Percentiles rank a stretch among this genome's conserved stretches.
phyloP scores from a whole-genome alignment of 805 yeast species.

The Priceomyces medius region DNA sequence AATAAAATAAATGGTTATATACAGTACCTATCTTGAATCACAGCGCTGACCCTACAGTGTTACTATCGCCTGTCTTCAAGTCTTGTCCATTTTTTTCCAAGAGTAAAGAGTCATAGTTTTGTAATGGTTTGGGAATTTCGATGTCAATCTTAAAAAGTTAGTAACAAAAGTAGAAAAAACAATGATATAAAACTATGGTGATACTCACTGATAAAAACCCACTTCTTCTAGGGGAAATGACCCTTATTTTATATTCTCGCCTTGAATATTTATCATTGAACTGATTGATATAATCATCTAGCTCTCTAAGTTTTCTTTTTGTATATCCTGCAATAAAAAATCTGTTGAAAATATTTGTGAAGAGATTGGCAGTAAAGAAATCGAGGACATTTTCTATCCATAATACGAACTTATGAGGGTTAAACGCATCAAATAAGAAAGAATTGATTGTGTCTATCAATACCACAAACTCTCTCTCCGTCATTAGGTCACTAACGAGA shows the following conservation, averaged over 20 bases:
- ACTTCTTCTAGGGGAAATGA: constrained; percentile 52
- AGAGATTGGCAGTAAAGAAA: constrained; percentile 37
- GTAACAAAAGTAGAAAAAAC: constrained; percentile 5
- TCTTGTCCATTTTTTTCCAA: too few relatives aligned
- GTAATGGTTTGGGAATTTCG: constrained; percentile 41
- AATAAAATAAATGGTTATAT: background rate
- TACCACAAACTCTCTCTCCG: constrained; percentile 34
- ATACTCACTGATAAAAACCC: constrained; percentile 53
- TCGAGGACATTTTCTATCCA: constrained; percentile 42
- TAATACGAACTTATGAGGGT: constrained; percentile 26
- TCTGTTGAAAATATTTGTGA: constrained; percentile 19
- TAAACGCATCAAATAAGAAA: constrained; percentile 38
- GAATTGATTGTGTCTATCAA: constrained; percentile 48
- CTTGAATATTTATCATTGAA: constrained; percentile 17
- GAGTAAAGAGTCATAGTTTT: too few relatives aligned
- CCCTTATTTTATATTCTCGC: constrained; percentile 22
- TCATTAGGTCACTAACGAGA: constrained; percentile 25
- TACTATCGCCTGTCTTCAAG: too few relatives aligned
- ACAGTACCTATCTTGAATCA: background rate
- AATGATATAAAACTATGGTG: background rate
- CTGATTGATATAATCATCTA: constrained; percentile 37
- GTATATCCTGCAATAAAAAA: constrained; percentile 18
- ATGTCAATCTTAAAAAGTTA: constrained; percentile 43
- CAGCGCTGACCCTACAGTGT: too few relatives aligned
- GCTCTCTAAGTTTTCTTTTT: constrained; percentile 27